A percentile compares a stretch with the other conserved stretches of the same genome.
phyloP scores from a whole-genome alignment of 1,284 basidiomycete genomes.

The Tetrapyrgos nigripes region DNA sequence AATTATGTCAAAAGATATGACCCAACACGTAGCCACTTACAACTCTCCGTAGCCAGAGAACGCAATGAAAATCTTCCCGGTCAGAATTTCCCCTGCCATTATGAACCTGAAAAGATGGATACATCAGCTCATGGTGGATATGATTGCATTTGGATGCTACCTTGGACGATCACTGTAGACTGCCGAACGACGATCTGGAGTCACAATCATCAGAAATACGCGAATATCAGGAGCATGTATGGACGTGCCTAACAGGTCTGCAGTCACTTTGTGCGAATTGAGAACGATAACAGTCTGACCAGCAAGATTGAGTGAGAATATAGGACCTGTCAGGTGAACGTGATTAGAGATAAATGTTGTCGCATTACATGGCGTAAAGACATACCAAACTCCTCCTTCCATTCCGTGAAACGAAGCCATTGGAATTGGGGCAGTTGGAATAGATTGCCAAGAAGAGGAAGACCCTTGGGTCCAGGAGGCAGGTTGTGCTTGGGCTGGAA shows the following conservation, averaged over 20 bases:
- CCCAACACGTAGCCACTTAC: background rate
- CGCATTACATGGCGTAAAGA: background rate
- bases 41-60: background rate
- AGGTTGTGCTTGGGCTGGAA: no score
- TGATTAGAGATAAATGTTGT: background rate
- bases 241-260: background rate
- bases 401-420: constrained; percentile 7
- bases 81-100: constrained; percentile 8
- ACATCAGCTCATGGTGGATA: no score
- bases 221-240: background rate
- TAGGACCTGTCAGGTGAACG: background rate
- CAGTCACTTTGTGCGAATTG: background rate
- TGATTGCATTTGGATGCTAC: background rate
- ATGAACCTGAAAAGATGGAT: background rate
- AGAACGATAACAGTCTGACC: background rate
- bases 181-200: background rate
- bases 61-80: constrained; percentile 9
- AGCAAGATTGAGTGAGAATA: background rate
- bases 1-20: background rate
- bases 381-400: constrained; percentile 10
- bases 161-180: constrained; percentile 7
- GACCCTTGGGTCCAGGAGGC: background rate
- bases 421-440: background rate
- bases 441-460: background rate
- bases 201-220: background rate